Percentiles rank a stretch among this genome's conserved stretches.
Conservation (phyloP, 495 filamentous ascomycete species). For the Hypoxylon subgilvum region DNA sequence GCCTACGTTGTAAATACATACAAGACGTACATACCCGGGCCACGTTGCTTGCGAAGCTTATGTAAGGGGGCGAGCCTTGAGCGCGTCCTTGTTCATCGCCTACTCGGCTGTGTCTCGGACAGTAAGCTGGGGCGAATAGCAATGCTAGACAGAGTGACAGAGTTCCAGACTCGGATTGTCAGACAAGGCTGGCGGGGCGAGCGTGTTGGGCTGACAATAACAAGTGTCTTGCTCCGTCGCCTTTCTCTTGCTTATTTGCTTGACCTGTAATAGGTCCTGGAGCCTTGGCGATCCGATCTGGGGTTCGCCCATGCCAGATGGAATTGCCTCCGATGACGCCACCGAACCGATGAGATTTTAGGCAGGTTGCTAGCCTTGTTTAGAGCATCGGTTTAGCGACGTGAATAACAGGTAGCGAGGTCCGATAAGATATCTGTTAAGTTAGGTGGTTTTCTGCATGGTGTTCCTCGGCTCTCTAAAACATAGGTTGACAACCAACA, state of each 20-base stretch:
- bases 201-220: not conserved
- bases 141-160: not conserved
- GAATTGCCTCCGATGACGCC: constrained; percentile 17
- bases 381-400: no score
- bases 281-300: constrained; percentile 21
- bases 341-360: not conserved
- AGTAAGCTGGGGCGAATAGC: no score
- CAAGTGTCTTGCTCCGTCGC: constrained; percentile 13
- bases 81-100: no score
- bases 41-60: no score
- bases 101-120: no score
- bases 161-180: not conserved
- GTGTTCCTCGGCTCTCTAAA: no score
- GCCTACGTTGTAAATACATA: no score
- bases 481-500: constrained; percentile 1
- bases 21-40: no score
- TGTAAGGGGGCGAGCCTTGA: no score
- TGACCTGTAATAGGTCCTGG: not conserved
- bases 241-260: not conserved
- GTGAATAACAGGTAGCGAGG: no score
- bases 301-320: not conserved
- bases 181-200: not conserved
- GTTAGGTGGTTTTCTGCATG: not conserved
- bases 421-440: no score
- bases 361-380: not conserved